Conservation (phyloP, 331 rosid species). For the Telfairia occidentalis region DNA sequence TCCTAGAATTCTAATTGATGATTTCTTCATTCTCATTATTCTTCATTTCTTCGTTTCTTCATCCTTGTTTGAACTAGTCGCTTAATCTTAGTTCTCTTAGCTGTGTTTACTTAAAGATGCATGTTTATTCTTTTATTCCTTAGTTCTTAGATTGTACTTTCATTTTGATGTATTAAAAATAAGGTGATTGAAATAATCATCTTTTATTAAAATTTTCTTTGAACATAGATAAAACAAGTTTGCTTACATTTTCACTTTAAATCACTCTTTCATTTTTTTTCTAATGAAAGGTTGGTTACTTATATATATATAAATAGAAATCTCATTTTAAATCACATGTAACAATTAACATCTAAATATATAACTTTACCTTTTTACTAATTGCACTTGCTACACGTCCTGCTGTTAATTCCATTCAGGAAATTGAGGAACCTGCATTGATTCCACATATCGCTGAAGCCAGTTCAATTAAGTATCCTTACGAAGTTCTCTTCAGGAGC, state of each 20-base stretch:
- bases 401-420: conserved; percentile 33
- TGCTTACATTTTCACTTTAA: background rate
- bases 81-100: background rate
- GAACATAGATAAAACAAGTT: background rate
- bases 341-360: background rate
- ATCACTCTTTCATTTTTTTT: too few species aligned
- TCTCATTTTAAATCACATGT: background rate
- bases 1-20: background rate
- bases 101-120: background rate
- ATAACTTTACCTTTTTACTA: background rate
- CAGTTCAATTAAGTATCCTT: conserved; percentile 77
- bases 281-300: too few species aligned
- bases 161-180: background rate
- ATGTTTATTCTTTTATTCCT: background rate
- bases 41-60: background rate
- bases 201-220: background rate
- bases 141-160: background rate
- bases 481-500: conserved; percentile 93
- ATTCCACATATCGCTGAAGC: conserved; percentile 99
- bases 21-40: background rate
- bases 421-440: conserved; percentile 87
- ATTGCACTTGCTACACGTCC: background rate
- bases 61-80: conserved; percentile 1
- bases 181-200: background rate
- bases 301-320: too few species aligned